These are phyloP conservation scores for Boletus fagicola DNA, from an alignment of 768 basidiomycete genomes.

Conservation along the genomic window DNA sequence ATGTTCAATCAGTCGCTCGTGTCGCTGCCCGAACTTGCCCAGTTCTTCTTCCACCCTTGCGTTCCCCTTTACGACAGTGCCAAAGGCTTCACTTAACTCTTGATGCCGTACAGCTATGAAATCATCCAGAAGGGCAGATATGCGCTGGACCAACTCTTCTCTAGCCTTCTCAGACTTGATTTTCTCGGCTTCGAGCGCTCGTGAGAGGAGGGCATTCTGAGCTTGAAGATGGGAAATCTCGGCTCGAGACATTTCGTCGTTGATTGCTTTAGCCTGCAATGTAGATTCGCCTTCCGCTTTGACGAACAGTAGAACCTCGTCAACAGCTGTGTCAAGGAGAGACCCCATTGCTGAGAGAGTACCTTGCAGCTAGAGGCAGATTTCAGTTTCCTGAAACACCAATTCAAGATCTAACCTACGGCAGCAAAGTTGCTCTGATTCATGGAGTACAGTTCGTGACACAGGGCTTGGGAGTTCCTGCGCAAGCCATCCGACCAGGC, in stretches of 20 bases:
- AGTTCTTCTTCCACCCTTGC: constrained; percentile 51
- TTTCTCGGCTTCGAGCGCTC: constrained; percentile 66
- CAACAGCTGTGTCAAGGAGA: constrained; percentile 58
- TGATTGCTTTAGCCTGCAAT: constrained; percentile 47
- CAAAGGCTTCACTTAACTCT: constrained; percentile 58
- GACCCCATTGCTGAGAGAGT: constrained; percentile 57
- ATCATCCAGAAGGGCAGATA: constrained; percentile 68
- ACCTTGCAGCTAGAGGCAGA: constrained; percentile 45
- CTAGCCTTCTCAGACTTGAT: constrained; percentile 63
- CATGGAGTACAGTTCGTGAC: constrained; percentile 43
- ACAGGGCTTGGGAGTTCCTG: constrained; percentile 46
- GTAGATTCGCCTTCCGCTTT: constrained; percentile 52
- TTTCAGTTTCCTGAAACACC: constrained; percentile 3
- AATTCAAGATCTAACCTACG: constrained; percentile 31
- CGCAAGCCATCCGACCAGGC: constrained; percentile 58
- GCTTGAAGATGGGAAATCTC: constrained; percentile 63
- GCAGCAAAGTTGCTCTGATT: constrained; percentile 46
- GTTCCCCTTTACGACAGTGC: constrained; percentile 54
- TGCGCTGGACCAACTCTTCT: constrained; percentile 70
- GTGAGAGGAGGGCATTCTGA: constrained; percentile 66
- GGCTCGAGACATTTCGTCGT: constrained; percentile 43
- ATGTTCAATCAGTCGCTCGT: constrained; percentile 44
- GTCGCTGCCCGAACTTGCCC: constrained; percentile 45
- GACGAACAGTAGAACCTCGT: constrained; percentile 57
- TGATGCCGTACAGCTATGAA: constrained; percentile 69